These are phyloP conservation scores for Tillandsia fasciculata DNA, from an alignment of 176 grass and related monocot species.

Conservation along the genomic window DNA sequence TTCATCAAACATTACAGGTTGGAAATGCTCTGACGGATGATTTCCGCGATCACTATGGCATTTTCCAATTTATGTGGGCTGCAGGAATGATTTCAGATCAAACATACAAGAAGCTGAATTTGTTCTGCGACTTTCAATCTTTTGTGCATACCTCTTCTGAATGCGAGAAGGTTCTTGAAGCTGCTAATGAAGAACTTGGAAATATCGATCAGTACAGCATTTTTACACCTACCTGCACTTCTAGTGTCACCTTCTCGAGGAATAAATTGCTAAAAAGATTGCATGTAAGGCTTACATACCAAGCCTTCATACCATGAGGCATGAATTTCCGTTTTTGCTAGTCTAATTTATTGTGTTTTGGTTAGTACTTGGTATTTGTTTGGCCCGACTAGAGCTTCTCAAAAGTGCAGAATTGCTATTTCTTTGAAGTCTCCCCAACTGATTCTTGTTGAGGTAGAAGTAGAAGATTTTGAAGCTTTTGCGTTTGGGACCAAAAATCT, in stretches of 20 bases:
- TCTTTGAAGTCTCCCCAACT: no score
- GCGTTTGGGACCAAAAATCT: no score
- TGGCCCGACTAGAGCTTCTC: no score
- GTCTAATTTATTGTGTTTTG: background rate
- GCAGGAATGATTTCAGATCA: constrained; percentile 88
- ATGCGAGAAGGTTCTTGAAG: constrained; percentile 67
- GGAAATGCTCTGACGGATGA: constrained; percentile 97
- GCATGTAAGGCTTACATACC: constrained; percentile 43
- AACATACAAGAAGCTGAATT: constrained; percentile 80
- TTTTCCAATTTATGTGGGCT: constrained; percentile 96
- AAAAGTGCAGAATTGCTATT: no score
- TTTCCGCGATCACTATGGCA: constrained; percentile 91
- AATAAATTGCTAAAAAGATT: constrained; percentile 93
- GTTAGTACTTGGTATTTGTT: no score
- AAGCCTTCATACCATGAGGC: background rate
- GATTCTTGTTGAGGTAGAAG: no score
- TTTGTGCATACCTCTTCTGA: constrained; percentile 73
- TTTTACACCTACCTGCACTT: constrained; percentile 88
- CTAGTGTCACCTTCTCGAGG: constrained; percentile 50
- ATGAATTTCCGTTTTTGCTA: background rate
- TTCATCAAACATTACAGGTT: constrained; percentile 36
- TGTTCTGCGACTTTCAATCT: constrained; percentile 79
- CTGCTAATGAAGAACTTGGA: constrained; percentile 69
- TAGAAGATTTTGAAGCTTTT: no score
- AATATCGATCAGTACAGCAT: constrained; percentile 98